Percentiles rank a stretch among this genome's conserved stretches.
phyloP scores from a whole-genome alignment of 2,329 filamentous ascomycete genomes.

The Didymella pinodella region DNA sequence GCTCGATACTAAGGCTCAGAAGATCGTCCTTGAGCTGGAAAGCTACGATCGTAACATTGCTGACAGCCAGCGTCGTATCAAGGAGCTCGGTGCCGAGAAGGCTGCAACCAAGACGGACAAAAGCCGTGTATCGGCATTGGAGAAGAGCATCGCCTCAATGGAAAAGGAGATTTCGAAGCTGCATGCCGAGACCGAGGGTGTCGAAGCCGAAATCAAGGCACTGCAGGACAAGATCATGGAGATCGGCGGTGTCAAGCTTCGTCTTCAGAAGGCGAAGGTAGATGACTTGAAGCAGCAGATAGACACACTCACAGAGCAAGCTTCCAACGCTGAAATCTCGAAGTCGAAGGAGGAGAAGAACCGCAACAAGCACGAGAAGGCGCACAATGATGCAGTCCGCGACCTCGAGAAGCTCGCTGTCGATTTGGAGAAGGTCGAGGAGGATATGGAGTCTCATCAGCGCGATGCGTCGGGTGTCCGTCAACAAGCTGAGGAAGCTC shows the following conservation, averaged over 20 bases:
- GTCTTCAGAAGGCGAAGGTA: conserved; percentile 88
- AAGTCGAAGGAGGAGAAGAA: conserved; percentile 96
- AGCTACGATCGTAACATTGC: conserved; percentile 84
- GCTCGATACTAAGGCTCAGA: conserved; percentile 89
- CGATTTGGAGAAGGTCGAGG: conserved; percentile 80
- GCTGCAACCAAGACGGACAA: conserved; percentile 83
- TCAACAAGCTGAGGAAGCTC: conserved; percentile 79
- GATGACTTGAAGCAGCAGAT: conserved; percentile 86
- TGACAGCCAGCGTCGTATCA: conserved; percentile 83
- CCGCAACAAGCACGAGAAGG: conserved; percentile 83
- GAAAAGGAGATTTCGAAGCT: conserved; percentile 82
- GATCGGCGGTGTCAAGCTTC: conserved; percentile 90
- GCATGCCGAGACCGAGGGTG: conserved; percentile 82
- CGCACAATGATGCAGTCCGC: conserved; percentile 76
- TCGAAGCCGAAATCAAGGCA: conserved; percentile 91
- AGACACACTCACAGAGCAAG: conserved; percentile 77
- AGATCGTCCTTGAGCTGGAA: conserved; percentile 86
- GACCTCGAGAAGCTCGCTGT: conserved; percentile 76
- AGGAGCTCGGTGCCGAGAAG: conserved; percentile 83
- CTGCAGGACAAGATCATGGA: conserved; percentile 99
- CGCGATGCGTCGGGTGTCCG: conserved; percentile 77
- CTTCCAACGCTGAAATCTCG: conserved; percentile 84
- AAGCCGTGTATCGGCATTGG: conserved; percentile 72
- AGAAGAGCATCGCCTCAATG: conserved; percentile 78
- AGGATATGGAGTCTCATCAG: conserved; percentile 79